Base-by-base conservation (phyloP, 768 basidiomycete genomes). In the Russula compacta region DNA sequence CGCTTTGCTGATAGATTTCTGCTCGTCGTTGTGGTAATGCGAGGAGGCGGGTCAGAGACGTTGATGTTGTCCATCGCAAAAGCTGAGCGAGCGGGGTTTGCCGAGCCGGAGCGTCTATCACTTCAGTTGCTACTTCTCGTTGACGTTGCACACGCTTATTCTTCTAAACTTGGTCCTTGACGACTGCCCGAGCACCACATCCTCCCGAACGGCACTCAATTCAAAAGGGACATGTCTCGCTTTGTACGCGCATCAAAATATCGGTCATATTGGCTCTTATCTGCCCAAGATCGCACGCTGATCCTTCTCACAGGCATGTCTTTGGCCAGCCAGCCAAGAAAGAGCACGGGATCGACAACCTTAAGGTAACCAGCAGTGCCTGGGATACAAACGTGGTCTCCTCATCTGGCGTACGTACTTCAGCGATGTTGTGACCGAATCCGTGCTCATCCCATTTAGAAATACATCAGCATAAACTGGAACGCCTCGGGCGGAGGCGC, bases 301-400 rank as follows among this genome's bases (percentile, higher is more conserved):
- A 53, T 62, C 43, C 40, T 44, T 35, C 42, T 40, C 15, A 10
- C 46, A 93, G 92, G 67, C 95, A 98, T 74, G 92, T 95, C 71
- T 98, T 89, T 71, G 94, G 92, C 36, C 89, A 93, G 67, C 73
- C 84, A 64, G 81, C 86, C 39, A 95, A 94, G 79, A 92, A 90
- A 71, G 89, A 92, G 71, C 78, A 89, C 66, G 76, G 81, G 21
- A 73, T 86, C 63, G 90, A 93, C 71, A 94, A 92, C 64, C 77
- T 92, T 66, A 93, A 93, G 72, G 80, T 92, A 17, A 87, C 90
- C 52, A 86, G 83, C 73, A 91, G 84, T 66, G 94, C 95, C 9
- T 98, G 92, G 93, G 95, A 98, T 72, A 98, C 95, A 47, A 95
- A 98, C 72, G 75, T 98, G 63, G 78, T 97, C 65, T 80, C 89